These are phyloP conservation scores for Rutidosis leptorrhynchoides DNA, from an alignment of 129 eudicot genomes.

Conservation along the genomic window DNA sequence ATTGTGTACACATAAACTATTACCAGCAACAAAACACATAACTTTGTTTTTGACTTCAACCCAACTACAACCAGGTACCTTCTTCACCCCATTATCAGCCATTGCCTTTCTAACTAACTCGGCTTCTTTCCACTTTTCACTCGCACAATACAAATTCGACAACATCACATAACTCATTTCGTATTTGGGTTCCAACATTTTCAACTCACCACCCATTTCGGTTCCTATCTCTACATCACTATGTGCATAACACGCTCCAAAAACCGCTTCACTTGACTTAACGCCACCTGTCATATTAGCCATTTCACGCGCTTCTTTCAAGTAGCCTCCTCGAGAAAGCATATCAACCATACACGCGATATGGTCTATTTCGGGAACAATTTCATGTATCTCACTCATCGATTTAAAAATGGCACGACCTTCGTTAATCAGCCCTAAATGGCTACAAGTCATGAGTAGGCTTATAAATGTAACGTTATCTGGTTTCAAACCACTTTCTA, in stretches of 20 bases:
- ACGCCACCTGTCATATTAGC: conserved; percentile 26
- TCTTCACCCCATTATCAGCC: conserved; percentile 55
- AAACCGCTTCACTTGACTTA: conserved; percentile 47
- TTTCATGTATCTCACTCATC: conserved; percentile 46
- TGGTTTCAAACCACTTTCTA: conserved; percentile 44
- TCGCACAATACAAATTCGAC: conserved; percentile 74
- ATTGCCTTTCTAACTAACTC: conserved; percentile 61
- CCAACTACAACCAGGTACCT: conserved; percentile 83
- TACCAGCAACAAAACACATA: conserved; percentile 55
- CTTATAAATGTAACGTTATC: conserved; percentile 74
- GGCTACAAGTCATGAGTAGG: conserved; percentile 81
- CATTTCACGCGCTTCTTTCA: conserved; percentile 56
- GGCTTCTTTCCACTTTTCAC: conserved; percentile 70
- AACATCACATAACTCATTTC: conserved; percentile 71
- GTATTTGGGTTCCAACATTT: conserved; percentile 36
- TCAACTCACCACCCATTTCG: conserved; percentile 43
- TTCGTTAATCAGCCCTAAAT: conserved; percentile 52
- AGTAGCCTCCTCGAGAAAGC: conserved; percentile 66
- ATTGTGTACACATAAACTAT: conserved; percentile 20
- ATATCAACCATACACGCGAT: conserved; percentile 72
- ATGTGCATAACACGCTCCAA: conserved; percentile 55
- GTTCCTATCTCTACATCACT: conserved; percentile 39
- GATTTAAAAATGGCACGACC: conserved; percentile 45
- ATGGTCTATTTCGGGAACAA: conserved; percentile 59
- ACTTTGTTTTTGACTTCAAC: conserved; percentile 54